Evolutionary conservation across 495 filamentous ascomycete species (phyloP), one percentile per base, ranked within the genome.

Genomic region (Penicillium simplicissimum): DNA sequence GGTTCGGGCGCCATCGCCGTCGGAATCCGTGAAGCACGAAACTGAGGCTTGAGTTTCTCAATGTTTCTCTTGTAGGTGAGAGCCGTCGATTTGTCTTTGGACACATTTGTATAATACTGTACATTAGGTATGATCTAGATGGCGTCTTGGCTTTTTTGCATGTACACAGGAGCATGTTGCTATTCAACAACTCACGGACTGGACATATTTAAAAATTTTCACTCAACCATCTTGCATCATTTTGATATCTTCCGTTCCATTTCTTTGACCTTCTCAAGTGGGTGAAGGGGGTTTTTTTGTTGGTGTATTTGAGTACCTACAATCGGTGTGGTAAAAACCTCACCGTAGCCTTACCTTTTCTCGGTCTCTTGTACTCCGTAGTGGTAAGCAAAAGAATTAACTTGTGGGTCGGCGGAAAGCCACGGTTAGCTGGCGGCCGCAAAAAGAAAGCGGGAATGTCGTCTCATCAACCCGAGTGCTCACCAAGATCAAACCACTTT

Each of bases 71-170:
- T 23, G n/a, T 3, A 47, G 14, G 15, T 8, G 11, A 11, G 55
- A 17, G 0, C 33, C 10, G 10, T 45, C 23, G 8, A n/a, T 28
- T 4, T 7, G n/a, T 36, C 36, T 36, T 36, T 13, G 40, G 35
- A 47, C n/a, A 25, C 23, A n/a, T 33, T 33, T 67, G 62, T 64
- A 67, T 65, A 64, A 65, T 60, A 68, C 51, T 65, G 67, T 67
- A 64, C 52, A 64, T 63, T 33, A 64, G 17, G 25, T 53, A 57
- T 62, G 57, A 53, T 58, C 57, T 34, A 57, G 23, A 42, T 43
- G 58, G 64, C 60, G 53, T 55, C 53, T 42, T 6, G 42, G 6
- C 2, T 45, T 21, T 45, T 21, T 8, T 45, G 28, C 38, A 47
- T 57, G 59, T 65, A 59, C 49, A 61, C 14, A 49, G 45, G 28